Evolutionary conservation across 2,329 filamentous ascomycete species (phyloP).

Genomic region (Metarhizium brunneum): DNA sequence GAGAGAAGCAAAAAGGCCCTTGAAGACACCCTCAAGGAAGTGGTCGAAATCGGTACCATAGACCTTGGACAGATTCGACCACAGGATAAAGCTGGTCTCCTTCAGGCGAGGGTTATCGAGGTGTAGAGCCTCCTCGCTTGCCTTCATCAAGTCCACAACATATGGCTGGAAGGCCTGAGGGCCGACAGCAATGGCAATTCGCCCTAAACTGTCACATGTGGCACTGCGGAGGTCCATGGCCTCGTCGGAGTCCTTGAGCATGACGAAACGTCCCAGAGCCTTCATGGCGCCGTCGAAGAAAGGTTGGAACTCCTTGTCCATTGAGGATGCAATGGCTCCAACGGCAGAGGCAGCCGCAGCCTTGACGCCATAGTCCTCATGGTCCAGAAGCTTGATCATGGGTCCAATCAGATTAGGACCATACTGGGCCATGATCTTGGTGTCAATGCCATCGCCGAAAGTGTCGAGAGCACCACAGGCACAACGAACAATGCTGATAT

Average conservation of each 20-base stretch:
- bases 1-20: constrained; percentile 73
- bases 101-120: constrained; percentile 85
- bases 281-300: constrained; percentile 90
- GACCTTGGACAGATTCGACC: constrained; percentile 89
- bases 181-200: constrained; percentile 84
- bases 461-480: constrained; percentile 88
- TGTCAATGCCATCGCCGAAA: constrained; percentile 80
- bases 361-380: constrained; percentile 84
- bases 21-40: constrained; percentile 69
- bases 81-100: constrained; percentile 95
- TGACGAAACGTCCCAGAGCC: constrained; percentile 73
- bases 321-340: constrained; percentile 80
- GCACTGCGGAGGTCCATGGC: constrained; percentile 84
- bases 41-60: constrained; percentile 77
- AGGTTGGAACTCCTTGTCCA: constrained; percentile 75
- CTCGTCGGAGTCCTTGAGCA: constrained; percentile 80
- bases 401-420: constrained; percentile 75
- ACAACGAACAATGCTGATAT: constrained; percentile 76
- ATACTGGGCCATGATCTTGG: constrained; percentile 66
- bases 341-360: constrained; percentile 80
- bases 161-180: constrained; percentile 81
- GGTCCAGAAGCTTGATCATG: constrained; percentile 73
- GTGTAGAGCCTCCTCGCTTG: constrained; percentile 82
- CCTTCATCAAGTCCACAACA: constrained; percentile 80
- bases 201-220: constrained; percentile 86